phyloP scores from a whole-genome alignment of 345 rosid species.

The Raphanus raphanistrum region DNA sequence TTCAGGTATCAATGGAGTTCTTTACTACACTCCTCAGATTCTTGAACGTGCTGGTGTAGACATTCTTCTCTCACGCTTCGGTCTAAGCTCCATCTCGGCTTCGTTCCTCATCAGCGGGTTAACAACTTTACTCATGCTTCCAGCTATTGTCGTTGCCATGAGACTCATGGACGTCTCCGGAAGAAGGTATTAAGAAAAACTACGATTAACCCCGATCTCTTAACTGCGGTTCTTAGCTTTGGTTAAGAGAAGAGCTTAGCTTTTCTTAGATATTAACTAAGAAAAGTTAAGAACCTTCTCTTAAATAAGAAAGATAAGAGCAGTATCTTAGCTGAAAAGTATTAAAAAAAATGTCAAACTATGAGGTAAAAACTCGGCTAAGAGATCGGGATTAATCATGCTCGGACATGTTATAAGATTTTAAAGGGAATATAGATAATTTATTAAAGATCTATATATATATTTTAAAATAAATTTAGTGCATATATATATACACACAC shows the following conservation, averaged over 20 bases:
- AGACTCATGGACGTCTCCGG: constrained; percentile 91
- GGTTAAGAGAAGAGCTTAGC: too few relatives aligned
- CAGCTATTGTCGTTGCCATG: constrained; percentile 89
- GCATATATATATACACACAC: neutral
- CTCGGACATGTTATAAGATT: neutral
- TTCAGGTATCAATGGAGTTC: constrained; percentile 93
- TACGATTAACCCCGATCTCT: too few relatives aligned
- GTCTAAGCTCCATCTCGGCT: constrained; percentile 71
- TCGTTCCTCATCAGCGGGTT: constrained; percentile 92
- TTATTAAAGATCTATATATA: neutral
- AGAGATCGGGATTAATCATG: too few relatives aligned
- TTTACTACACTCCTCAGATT: constrained; percentile 98
- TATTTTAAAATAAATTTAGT: too few relatives aligned
- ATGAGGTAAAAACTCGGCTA: too few relatives aligned
- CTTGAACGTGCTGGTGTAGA: constrained; percentile 90
- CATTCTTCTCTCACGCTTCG: constrained; percentile 75
- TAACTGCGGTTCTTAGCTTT: too few relatives aligned
- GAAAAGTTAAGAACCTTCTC: too few relatives aligned
- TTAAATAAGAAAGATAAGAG: too few relatives aligned
- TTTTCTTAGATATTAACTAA: too few relatives aligned
- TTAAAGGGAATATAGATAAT: neutral
- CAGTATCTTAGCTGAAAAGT: too few relatives aligned
- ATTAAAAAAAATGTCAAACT: too few relatives aligned
- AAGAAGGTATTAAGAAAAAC: constrained; percentile 56
- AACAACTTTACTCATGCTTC: constrained; percentile 90